phyloP scores from a whole-genome alignment of 257 asterid species.

The Solanum dulcamara region DNA sequence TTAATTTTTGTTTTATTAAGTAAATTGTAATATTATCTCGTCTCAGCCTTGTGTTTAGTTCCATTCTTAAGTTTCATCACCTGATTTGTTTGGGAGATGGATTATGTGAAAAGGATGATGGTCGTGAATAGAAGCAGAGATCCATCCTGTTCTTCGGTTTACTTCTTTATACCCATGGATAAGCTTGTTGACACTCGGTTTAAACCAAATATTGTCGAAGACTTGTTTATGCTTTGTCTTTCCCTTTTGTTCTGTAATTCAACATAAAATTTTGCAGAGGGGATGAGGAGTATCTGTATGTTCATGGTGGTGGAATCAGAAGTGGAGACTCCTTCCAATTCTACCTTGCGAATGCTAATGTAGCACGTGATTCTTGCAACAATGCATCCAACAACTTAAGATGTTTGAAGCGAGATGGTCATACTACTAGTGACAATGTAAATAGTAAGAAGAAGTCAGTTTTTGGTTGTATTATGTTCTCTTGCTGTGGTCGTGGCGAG shows the following conservation, averaged over 20 bases:
- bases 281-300: constrained; percentile 60
- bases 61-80: neutral
- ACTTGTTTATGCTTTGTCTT: neutral
- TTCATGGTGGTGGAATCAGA: constrained; percentile 41
- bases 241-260: neutral
- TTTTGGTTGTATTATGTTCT: constrained; percentile 57
- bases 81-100: neutral
- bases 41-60: neutral
- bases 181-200: neutral
- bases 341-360: constrained; percentile 40
- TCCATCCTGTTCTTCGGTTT: neutral
- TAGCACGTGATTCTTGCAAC: constrained; percentile 33
- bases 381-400: constrained; percentile 27
- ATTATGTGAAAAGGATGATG: neutral
- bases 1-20: neutral
- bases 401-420: constrained; percentile 13
- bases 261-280: constrained; percentile 32
- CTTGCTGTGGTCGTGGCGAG: constrained; percentile 65
- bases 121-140: neutral
- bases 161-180: neutral
- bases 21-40: neutral
- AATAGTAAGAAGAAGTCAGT: constrained; percentile 20
- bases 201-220: neutral
- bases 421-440: neutral
- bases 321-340: constrained; percentile 64